Evolutionary conservation across 306 rosid genomes (phyloP).

Genomic region (Quercus variabilis): DNA sequence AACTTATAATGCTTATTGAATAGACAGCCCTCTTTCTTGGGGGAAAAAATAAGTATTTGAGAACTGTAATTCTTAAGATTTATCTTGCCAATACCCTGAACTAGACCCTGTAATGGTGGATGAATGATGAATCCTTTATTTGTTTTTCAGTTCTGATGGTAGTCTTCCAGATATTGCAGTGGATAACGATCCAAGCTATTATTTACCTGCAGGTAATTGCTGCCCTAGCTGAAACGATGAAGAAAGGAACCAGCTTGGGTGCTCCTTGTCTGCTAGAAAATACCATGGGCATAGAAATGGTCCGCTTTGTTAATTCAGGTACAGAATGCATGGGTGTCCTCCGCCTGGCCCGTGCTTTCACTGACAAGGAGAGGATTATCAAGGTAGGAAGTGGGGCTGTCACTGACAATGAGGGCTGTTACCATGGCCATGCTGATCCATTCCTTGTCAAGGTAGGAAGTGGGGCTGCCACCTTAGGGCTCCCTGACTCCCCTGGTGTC

Average conservation of each 20-base stretch:
- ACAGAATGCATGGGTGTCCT: constrained; percentile 95
- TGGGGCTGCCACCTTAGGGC: constrained; percentile 94
- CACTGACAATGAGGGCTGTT: constrained; percentile 63
- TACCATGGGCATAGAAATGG: constrained; percentile 84
- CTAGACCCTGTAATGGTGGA: not conserved
- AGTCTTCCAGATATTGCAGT: constrained; percentile 1
- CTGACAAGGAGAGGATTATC: constrained; percentile 64
- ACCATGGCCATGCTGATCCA: constrained; percentile 98
- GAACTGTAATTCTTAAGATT: not conserved
- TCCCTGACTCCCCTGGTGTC: constrained; percentile 97
- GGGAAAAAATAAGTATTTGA: not conserved
- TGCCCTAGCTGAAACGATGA: constrained; percentile 86
- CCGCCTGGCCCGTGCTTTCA: constrained; percentile 84
- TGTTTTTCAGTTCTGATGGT: not conserved
- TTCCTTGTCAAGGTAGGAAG: constrained; percentile 96
- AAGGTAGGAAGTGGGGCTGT: constrained; percentile 33
- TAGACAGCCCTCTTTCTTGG: not conserved
- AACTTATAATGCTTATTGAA: too few relatives aligned
- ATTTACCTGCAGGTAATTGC: constrained; percentile 75
- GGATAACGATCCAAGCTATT: not conserved
- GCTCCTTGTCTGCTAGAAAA: constrained; percentile 94
- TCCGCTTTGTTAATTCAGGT: constrained; percentile 92
- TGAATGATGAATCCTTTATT: not conserved
- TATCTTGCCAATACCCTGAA: not conserved
- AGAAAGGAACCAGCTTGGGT: constrained; percentile 97